Base-by-base conservation (phyloP, 2,329 filamentous ascomycete species). In the Taxawa tesnikishii region DNA sequence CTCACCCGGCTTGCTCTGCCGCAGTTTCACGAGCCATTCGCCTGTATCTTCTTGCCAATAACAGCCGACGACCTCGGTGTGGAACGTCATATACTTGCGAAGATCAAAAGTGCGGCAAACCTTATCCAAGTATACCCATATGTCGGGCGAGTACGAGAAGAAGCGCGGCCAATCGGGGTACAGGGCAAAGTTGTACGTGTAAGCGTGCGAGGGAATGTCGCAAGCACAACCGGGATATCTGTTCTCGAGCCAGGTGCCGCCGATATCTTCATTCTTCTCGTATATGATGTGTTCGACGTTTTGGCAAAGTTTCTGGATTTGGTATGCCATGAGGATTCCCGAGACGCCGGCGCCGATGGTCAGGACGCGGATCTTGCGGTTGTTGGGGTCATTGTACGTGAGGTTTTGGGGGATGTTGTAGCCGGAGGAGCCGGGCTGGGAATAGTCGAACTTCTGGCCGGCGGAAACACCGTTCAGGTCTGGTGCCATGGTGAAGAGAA, bases 1-100 rank as follows among this genome's bases (percentile, higher is more conserved):
- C 10, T 54, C 50, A 1, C 50, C 53, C 7, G 51, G 33, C 15
- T 43, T 44, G 4, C 43, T 57, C 35, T 68, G 54, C n/a, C 52
- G 50, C 4, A 69, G 47, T 24, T 59, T 63, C 9, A 71, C 59
- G 6, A 51, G 56, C 67, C 67, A 71, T 39, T 64, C 53, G 4
- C 64, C 66, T 4, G 44, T 47, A 2, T 62, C 53, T 13, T 68
- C 63, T 30, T 65, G 50, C 67, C 65, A 70, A 30, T 60, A 59
- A 13, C 59, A 58, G 4, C 60, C 59, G 1, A 57, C 47, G 9
- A 68, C 57, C 39, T 65, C 54, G 6, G 59, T 63, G 34, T 63
- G 60, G 50, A 70, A 68, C 2, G 48, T 62, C 62, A 70, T 69
- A 45, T 66, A 67, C 38, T 68, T 67, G 26, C 60, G 54, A 3